Conservation (phyloP, 1,139 yeast genomes). For the Debaryomyces psychrophilus region DNA sequence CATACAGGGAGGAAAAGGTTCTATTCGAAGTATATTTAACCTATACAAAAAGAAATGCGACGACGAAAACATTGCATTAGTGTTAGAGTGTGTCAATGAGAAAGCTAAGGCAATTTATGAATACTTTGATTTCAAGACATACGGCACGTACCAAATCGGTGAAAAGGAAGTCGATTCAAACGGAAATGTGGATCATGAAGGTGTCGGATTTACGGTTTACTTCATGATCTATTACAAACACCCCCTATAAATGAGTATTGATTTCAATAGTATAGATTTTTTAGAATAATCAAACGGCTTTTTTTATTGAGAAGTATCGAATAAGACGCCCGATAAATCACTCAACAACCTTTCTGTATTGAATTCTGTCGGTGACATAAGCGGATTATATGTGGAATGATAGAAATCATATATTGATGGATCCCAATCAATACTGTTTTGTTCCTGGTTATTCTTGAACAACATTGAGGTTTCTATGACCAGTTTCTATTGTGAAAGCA, state of each 20-base stretch:
- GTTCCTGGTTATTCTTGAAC: background rate
- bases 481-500: background rate
- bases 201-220: background rate
- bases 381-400: background rate
- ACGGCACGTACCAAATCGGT: background rate
- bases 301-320: too few relatives aligned
- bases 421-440: background rate
- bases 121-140: background rate
- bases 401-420: background rate
- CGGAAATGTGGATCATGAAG: background rate
- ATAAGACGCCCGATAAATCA: background rate
- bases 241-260: background rate
- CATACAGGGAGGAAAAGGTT: background rate
- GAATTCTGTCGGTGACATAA: background rate
- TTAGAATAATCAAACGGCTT: too few relatives aligned
- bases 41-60: background rate
- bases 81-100: background rate
- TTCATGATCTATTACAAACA: background rate
- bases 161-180: background rate
- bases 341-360: background rate
- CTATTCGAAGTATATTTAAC: background rate
- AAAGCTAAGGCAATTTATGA: background rate
- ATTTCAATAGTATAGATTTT: background rate
- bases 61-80: background rate
- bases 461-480: background rate